Evolutionary conservation across 2,329 filamentous ascomycete species (phyloP).

Genomic region (Alternaria novae-zelandiae): DNA sequence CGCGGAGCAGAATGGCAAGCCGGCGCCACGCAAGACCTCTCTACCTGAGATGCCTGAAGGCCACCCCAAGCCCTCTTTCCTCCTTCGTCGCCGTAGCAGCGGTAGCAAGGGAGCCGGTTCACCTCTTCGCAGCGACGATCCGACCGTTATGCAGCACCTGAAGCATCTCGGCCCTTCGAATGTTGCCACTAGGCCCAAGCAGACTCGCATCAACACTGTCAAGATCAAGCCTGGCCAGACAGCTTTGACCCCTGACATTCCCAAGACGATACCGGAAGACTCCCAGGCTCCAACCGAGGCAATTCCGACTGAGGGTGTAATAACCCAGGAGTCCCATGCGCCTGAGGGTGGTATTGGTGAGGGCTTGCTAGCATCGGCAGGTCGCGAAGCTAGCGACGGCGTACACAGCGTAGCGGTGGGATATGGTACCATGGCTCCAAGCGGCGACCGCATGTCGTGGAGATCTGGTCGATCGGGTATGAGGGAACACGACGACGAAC

Average conservation of each 20-base stretch:
- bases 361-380: conserved; percentile 61
- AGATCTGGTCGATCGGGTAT: conserved; percentile 28
- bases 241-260: conserved; percentile 65
- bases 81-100: conserved; percentile 55
- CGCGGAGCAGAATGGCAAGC: conserved; percentile 21
- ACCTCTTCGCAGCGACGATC: conserved; percentile 58
- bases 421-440: conserved; percentile 52
- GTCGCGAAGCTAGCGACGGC: conserved; percentile 68
- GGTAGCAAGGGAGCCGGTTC: conserved; percentile 43
- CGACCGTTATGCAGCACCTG: conserved; percentile 65
- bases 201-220: conserved; percentile 67
- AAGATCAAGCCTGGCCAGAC: conserved; percentile 68
- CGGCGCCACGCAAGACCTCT: conserved; percentile 36
- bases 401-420: conserved; percentile 63
- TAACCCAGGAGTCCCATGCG: conserved; percentile 41
- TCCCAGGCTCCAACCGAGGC: conserved; percentile 33
- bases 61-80: conserved; percentile 48
- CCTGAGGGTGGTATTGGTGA: conserved; percentile 61
- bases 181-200: conserved; percentile 64
- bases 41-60: conserved; percentile 36
- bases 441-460: conserved; percentile 37
- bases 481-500: conserved; percentile 23
- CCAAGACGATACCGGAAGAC: conserved; percentile 52
- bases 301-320: conserved; percentile 1
- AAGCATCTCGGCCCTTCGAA: conserved; percentile 71